Conservation (phyloP, 495 filamentous ascomycete species). For the Podospora fimiseda region DNA sequence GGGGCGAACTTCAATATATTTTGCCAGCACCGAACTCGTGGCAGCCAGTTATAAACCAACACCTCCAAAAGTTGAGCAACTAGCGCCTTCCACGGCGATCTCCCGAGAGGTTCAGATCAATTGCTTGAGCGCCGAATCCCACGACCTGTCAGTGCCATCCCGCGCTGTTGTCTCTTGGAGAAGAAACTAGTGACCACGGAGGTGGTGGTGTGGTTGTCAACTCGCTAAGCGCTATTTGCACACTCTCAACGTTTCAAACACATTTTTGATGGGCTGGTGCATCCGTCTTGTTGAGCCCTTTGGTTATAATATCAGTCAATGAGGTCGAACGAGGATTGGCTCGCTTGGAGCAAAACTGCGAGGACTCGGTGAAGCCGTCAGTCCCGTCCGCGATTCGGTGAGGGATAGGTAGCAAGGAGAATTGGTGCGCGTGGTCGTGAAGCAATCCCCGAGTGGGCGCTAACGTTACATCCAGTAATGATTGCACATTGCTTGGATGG, state of each 20-base stretch:
- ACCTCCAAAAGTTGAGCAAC: background rate
- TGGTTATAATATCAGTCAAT: background rate
- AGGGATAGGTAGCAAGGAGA: no score
- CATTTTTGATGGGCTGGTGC: background rate
- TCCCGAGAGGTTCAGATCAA: slow-evolving; percentile 1
- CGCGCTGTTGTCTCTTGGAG: background rate
- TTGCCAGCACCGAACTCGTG: background rate
- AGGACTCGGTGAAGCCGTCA: no score
- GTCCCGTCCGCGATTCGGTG: no score
- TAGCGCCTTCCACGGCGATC: slow-evolving; percentile 1
- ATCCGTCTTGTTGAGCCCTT: background rate
- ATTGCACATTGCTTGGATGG: no score
- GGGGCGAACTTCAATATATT: slow-evolving; percentile 1
- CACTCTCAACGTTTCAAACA: no score
- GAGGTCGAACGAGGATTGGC: background rate
- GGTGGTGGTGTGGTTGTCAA: background rate
- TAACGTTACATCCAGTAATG: no score
- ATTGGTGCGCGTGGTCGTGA: no score
- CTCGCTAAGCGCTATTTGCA: background rate
- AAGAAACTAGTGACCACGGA: background rate
- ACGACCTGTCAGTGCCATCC: background rate
- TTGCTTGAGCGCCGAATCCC: background rate
- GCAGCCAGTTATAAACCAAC: background rate
- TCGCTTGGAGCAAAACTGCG: no score
- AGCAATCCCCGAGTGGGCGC: no score